Evolutionary conservation across 106 monocot species (phyloP).

Genomic region (Apostasia ramifera): DNA sequence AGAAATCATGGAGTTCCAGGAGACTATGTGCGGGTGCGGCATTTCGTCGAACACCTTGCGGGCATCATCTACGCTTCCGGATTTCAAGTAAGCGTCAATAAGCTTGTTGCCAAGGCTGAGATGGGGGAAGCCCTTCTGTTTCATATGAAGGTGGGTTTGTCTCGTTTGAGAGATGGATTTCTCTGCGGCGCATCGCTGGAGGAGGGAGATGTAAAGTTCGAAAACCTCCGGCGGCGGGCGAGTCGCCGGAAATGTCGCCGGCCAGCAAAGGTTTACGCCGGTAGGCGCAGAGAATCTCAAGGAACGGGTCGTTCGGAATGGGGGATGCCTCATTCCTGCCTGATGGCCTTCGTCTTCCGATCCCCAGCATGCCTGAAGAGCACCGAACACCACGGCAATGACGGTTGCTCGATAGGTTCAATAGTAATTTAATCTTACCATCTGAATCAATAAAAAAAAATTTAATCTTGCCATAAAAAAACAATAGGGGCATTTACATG

Average conservation of each 20-base stretch:
- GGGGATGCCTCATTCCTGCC: background rate
- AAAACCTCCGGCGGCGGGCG: background rate
- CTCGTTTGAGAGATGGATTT: conserved; percentile 17
- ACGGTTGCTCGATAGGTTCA: too few species aligned
- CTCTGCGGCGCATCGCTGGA: conserved; percentile 32
- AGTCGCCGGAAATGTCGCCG: background rate
- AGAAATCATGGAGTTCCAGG: conserved; percentile 63
- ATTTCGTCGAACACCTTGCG: conserved; percentile 66
- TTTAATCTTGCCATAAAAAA: too few species aligned
- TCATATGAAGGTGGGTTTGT: conserved; percentile 43
- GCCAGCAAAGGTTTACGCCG: conserved; percentile 56
- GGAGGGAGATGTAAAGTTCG: conserved; percentile 32
- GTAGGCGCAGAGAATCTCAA: conserved; percentile 29
- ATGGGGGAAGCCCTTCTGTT: conserved; percentile 44
- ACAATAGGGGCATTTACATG: too few species aligned
- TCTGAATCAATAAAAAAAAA: too few species aligned
- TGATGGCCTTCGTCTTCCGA: background rate
- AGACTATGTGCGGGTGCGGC: conserved; percentile 51
- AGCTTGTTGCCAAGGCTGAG: conserved; percentile 67
- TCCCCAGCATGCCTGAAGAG: background rate
- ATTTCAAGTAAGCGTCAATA: conserved; percentile 42
- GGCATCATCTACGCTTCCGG: conserved; percentile 31
- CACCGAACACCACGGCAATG: too few species aligned
- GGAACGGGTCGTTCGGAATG: background rate
- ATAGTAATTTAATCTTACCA: too few species aligned